Evolutionary conservation across 2,329 filamentous ascomycete species (phyloP), one percentile per base, ranked within the genome.

Genomic region (Lomentospora prolificans): DNA sequence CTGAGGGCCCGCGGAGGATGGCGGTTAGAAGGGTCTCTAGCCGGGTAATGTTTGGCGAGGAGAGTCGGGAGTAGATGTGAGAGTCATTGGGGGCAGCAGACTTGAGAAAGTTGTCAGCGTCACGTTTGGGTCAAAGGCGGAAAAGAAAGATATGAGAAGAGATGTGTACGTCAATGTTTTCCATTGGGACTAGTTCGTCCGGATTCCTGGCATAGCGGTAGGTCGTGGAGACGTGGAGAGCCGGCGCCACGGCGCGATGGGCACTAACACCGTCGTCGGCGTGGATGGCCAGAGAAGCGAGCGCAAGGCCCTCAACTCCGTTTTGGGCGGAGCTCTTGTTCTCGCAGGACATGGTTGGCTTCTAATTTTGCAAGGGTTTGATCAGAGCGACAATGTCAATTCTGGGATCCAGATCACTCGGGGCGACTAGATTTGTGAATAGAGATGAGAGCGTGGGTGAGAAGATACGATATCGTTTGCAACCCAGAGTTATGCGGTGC

Each of bases 201-300:
- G 90, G 88, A 66, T 96, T 79, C 55, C 75, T 71, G 27, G 78
- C 75, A 69, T 96, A 97, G 62, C 89, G 84, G 71, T 90, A 97
- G 14, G 90, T 97, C 10, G 92, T 96, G 59, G 90, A 90, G 60
- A 95, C 83, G 68, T 97, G 92, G 65, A 97, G 77, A 3, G 92
- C 84, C 58, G 94, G 92, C 10, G 92, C 90, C 56, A 97, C 86
- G 66, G 94, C 90, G 53, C 83, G 77, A 62, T 87, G 81, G 31
- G 77, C 72, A 69, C 89, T 89, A 64, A 94, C 78, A 63, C 76
- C 76, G 72, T 95, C 85, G 65, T 95, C 90, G 59, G 87, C 89
- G 68, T 95, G 90, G 60, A 95, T 75, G n/a, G 87, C 81, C 56
- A 81, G 78, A 4, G 90, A 89, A 6, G 88, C 80, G 51, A 87